phyloP scores from a whole-genome alignment of 768 basidiomycete species.

The Auriscalpium vulgare region DNA sequence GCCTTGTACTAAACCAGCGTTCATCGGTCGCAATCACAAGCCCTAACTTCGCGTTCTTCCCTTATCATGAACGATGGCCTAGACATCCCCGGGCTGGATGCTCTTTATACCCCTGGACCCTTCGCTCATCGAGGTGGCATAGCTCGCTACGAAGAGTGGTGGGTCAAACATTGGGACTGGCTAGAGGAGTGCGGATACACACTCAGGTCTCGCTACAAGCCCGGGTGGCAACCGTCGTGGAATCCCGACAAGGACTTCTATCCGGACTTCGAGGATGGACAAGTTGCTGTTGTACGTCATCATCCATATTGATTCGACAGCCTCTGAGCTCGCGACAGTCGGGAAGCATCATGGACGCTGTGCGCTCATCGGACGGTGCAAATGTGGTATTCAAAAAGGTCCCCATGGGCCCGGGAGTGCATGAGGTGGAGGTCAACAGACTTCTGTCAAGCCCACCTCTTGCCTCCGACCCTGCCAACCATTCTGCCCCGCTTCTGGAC shows the following conservation, averaged over 20 bases:
- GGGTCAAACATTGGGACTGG: background rate
- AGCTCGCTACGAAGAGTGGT: background rate
- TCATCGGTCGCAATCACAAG: too few relatives aligned
- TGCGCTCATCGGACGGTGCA: background rate
- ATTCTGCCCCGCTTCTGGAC: constrained; percentile 19
- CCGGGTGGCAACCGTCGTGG: background rate
- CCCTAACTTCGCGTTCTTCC: too few relatives aligned
- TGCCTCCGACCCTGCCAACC: constrained; percentile 19
- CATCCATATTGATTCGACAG: background rate
- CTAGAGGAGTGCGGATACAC: background rate
- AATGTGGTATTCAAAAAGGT: background rate
- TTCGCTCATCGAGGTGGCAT: background rate
- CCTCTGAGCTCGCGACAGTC: background rate
- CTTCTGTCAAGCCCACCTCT: too few relatives aligned
- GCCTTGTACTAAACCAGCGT: too few relatives aligned
- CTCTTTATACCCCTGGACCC: background rate
- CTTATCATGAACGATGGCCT: too few relatives aligned
- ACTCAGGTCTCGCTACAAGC: background rate
- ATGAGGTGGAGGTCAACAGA: too few relatives aligned
- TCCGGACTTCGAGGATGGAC: background rate
- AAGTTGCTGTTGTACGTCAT: background rate
- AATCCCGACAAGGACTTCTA: background rate
- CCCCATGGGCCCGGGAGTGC: background rate
- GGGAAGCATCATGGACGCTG: background rate
- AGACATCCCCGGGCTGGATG: too few relatives aligned